Evolutionary conservation across 345 rosid species (phyloP).

Genomic region (Lepidium africanum): DNA sequence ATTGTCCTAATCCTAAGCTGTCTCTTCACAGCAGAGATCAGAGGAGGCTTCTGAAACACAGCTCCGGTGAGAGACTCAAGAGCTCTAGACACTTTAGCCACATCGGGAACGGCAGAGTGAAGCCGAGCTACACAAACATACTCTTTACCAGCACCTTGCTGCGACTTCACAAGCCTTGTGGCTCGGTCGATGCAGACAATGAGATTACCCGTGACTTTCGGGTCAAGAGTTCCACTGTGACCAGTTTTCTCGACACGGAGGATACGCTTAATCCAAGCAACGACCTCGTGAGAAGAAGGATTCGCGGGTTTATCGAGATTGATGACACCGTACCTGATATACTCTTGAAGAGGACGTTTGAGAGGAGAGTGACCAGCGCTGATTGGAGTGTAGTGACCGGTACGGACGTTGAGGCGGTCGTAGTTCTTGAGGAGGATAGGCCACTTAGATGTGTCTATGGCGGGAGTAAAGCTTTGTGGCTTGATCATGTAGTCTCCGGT

Average conservation of each 20-base stretch:
- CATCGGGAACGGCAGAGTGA: slow-evolving; percentile 82
- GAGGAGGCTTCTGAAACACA: slow-evolving; percentile 84
- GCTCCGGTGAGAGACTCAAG: slow-evolving; percentile 88
- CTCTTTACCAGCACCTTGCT: slow-evolving; percentile 98
- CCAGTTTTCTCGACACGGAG: slow-evolving; percentile 90
- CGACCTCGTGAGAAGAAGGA: slow-evolving; percentile 96
- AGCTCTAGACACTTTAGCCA: slow-evolving; percentile 80
- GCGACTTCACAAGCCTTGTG: slow-evolving; percentile 91
- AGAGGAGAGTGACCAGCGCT: slow-evolving; percentile 79
- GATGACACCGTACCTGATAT: slow-evolving; percentile 74
- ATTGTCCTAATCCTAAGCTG: slow-evolving; percentile 94
- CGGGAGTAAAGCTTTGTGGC: slow-evolving; percentile 70
- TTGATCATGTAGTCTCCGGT: slow-evolving; percentile 65
- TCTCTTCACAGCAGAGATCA: slow-evolving; percentile 92
- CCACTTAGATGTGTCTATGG: slow-evolving; percentile 85
- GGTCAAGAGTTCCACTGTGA: slow-evolving; percentile 93
- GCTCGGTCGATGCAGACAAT: slow-evolving; percentile 95
- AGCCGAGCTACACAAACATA: slow-evolving; percentile 91
- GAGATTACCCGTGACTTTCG: slow-evolving; percentile 88
- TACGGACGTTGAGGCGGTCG: slow-evolving; percentile 82
- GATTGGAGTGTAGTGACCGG: slow-evolving; percentile 97
- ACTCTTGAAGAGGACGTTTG: slow-evolving; percentile 75
- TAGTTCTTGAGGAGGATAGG: slow-evolving; percentile 92
- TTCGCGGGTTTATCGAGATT: slow-evolving; percentile 95
- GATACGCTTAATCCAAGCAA: slow-evolving; percentile 95